These are phyloP conservation scores for Coprinellus micaceus DNA, from an alignment of 768 basidiomycete species.

Conservation along the genomic window DNA sequence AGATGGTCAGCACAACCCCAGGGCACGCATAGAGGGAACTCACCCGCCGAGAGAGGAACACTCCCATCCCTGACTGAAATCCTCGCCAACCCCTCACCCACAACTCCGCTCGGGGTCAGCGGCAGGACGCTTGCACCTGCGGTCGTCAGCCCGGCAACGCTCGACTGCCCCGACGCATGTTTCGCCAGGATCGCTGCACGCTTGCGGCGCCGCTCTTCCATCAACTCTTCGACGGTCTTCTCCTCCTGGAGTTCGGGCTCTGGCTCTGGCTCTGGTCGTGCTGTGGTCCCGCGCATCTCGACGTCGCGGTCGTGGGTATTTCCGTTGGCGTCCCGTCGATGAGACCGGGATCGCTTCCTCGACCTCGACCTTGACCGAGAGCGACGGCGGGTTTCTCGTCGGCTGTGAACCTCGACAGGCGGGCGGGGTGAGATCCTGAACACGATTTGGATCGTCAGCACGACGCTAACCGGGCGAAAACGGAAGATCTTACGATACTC, in stretches of 20 bases:
- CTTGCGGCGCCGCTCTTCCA: not conserved
- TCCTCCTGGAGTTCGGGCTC: not conserved
- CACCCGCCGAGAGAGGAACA: not conserved
- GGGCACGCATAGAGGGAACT: no score
- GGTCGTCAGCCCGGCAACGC: not conserved
- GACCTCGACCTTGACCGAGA: not conserved
- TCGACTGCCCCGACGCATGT: constrained; percentile 2
- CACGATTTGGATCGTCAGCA: constrained; percentile 6
- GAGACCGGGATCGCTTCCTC: no score
- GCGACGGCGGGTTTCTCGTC: not conserved
- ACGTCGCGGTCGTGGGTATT: not conserved
- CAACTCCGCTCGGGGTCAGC: not conserved
- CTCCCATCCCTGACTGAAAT: not conserved
- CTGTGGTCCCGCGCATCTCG: not conserved
- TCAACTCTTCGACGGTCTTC: not conserved
- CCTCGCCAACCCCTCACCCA: constrained; percentile 1
- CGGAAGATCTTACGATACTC: constrained; percentile 46
- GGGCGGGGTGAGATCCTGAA: constrained; percentile 63
- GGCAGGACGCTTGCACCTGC: not conserved
- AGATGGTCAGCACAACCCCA: not conserved
- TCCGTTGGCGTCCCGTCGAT: no score
- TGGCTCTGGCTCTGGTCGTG: constrained; percentile 4
- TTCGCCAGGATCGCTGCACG: not conserved
- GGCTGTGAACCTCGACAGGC: constrained; percentile 2
- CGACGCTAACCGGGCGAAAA: constrained; percentile 7